Base-by-base conservation (phyloP, 2,329 filamentous ascomycete species). In the Paraphoma chrysanthemicola region DNA sequence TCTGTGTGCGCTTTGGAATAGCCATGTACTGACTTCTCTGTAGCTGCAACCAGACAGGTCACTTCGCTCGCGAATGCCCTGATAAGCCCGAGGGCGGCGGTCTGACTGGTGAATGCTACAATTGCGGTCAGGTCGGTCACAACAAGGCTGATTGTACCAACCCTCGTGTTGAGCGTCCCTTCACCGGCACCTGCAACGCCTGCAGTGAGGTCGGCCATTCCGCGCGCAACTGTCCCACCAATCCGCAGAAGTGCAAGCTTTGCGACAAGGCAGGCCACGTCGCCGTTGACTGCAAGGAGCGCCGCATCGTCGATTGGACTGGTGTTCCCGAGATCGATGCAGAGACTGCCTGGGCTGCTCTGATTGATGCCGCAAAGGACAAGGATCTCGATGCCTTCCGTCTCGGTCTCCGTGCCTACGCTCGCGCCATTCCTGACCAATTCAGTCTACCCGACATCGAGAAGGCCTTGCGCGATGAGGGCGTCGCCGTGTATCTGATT, bases 71-170 rank as follows among this genome's bases (percentile, higher is more conserved):
- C 49, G 80, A 84, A 41, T 85, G 82, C 57, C 78, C 81, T 1
- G 70, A 81, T 45, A 77, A 81, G 77, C 69, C 68, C 18, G 59
- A 63, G 29, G 68, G 70, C 38, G 64, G 68, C 41, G 68, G 71
- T 16, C 72, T 76, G 68, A 78, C 70, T 12, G 78, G 81, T 18
- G 79, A 78, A 44, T 88, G 86, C 78, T 88, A 77, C 81, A 88
- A 88, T 74, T 89, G 86, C 60, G 84, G 85, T 50, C 74, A 87
- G 63, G 65, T 77, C 31, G 84, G 87, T 12, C 88, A 90, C 79
- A 85, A 80, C 74, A 89, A 87, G 74, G 76, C 81, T 1, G 87
- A 90, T 7, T 90, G 88, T 66, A 66, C 85, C 16, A 86, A 88
- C 53, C 81, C 83, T 14, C 77, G 76, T 28, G 82, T 85, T 50